phyloP scores from a whole-genome alignment of 345 rosid genomes.

The Viola odorata region DNA sequence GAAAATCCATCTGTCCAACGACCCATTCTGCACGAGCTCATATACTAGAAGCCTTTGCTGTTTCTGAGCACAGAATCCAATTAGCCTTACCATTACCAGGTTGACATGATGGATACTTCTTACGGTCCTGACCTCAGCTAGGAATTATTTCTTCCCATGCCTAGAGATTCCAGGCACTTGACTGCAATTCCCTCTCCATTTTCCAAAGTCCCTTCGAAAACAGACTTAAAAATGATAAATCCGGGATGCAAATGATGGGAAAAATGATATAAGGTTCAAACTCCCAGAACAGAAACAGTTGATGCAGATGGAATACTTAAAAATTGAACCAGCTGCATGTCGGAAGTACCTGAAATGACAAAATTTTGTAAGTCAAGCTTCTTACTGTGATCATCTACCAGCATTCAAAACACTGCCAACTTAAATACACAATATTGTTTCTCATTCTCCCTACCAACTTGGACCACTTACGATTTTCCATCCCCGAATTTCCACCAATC shows the following conservation, averaged over 20 bases:
- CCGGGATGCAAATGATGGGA: conserved; percentile 51
- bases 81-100: conserved; percentile 13
- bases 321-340: conserved; percentile 69
- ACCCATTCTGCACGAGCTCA: conserved; percentile 13
- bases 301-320: conserved; percentile 2
- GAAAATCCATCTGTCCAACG: conserved; percentile 17
- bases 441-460: conserved; percentile 1
- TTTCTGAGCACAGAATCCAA: conserved; percentile 21
- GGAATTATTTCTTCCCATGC: conserved; percentile 1
- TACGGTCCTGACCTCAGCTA: conserved; percentile 13
- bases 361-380: conserved; percentile 3
- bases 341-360: conserved; percentile 68
- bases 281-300: background rate
- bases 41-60: conserved; percentile 7
- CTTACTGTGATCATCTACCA: background rate
- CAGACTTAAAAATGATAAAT: conserved; percentile 65
- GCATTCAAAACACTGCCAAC: conserved; percentile 1
- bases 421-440: background rate
- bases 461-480: conserved; percentile 77
- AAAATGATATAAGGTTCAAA: background rate
- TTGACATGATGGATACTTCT: conserved; percentile 12
- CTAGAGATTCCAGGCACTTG: background rate
- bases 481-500: conserved; percentile 99
- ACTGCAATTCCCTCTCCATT: conserved; percentile 42
- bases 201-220: conserved; percentile 76